Conservation (phyloP, 768 basidiomycete genomes). For the Amanita muscaria region DNA sequence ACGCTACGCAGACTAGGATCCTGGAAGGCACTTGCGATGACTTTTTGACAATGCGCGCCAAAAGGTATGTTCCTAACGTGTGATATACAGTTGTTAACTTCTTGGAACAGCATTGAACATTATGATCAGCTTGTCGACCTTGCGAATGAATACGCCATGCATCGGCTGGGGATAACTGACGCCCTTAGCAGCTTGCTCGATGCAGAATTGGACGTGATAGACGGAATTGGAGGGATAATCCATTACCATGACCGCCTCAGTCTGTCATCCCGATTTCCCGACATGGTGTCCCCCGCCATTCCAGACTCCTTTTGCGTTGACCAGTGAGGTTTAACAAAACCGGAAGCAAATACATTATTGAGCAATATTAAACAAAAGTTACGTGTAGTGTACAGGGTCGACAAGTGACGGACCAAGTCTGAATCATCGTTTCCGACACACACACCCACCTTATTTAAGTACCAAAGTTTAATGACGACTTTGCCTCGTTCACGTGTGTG, state of each 20-base stretch:
- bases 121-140: constrained; percentile 48
- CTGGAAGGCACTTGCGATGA: constrained; percentile 36
- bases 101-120: constrained; percentile 31
- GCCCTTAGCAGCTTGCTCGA: constrained; percentile 36
- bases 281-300: constrained; percentile 28
- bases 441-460: too few species aligned
- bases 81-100: background rate
- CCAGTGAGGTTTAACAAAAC: too few species aligned
- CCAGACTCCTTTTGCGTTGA: constrained; percentile 12
- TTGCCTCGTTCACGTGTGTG: too few species aligned
- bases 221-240: constrained; percentile 29
- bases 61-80: constrained; percentile 28
- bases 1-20: constrained; percentile 35
- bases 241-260: constrained; percentile 40
- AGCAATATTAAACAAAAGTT: too few species aligned
- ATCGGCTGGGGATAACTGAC: constrained; percentile 30
- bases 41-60: constrained; percentile 33
- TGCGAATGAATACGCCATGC: constrained; percentile 42
- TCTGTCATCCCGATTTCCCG: constrained; percentile 43
- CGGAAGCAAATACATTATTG: too few species aligned
- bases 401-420: too few species aligned
- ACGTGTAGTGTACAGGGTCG: too few species aligned
- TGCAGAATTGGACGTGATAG: constrained; percentile 26
- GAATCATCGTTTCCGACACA: too few species aligned
- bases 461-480: too few species aligned